Evolutionary conservation across 1,139 yeast species (phyloP).

Genomic region (Geotrichum aggregatum): DNA sequence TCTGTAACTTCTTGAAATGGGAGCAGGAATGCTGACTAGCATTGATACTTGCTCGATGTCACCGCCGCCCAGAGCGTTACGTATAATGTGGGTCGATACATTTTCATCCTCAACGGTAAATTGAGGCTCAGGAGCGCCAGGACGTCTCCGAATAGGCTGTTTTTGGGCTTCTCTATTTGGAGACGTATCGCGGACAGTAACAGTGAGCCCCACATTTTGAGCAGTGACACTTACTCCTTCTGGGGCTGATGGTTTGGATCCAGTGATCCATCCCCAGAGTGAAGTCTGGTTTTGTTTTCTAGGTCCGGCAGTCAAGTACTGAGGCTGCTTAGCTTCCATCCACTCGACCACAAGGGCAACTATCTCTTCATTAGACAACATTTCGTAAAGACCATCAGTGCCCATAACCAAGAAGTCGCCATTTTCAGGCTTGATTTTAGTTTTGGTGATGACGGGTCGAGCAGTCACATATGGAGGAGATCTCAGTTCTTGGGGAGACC

Average conservation of each 20-base stretch:
- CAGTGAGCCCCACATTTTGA: conserved; percentile 21
- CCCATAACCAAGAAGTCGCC: conserved; percentile 90
- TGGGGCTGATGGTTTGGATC: conserved; percentile 1
- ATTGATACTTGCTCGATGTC: conserved; percentile 81
- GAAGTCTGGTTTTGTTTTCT: neutral
- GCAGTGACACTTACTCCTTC: conserved; percentile 12
- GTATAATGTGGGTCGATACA: conserved; percentile 85
- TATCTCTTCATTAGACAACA: conserved; percentile 87
- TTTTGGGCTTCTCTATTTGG: conserved; percentile 50
- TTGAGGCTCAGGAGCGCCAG: conserved; percentile 39
- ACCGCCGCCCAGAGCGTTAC: conserved; percentile 89
- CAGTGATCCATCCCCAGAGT: conserved; percentile 20
- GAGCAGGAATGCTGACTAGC: conserved; percentile 88
- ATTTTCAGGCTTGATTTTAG: conserved; percentile 64
- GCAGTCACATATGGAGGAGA: conserved; percentile 98
- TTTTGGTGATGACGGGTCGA: conserved; percentile 85
- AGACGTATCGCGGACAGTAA: conserved; percentile 35
- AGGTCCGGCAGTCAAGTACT: conserved; percentile 37
- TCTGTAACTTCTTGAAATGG: conserved; percentile 84
- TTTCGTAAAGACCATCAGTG: conserved; percentile 89
- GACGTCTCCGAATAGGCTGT: conserved; percentile 51
- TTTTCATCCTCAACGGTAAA: conserved; percentile 68
- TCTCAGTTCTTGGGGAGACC: conserved; percentile 64
- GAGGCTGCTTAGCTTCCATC: conserved; percentile 74
- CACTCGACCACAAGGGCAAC: conserved; percentile 92